phyloP scores from a whole-genome alignment of 2,329 filamentous ascomycete species.

The Calcarisporium arbuscula region DNA sequence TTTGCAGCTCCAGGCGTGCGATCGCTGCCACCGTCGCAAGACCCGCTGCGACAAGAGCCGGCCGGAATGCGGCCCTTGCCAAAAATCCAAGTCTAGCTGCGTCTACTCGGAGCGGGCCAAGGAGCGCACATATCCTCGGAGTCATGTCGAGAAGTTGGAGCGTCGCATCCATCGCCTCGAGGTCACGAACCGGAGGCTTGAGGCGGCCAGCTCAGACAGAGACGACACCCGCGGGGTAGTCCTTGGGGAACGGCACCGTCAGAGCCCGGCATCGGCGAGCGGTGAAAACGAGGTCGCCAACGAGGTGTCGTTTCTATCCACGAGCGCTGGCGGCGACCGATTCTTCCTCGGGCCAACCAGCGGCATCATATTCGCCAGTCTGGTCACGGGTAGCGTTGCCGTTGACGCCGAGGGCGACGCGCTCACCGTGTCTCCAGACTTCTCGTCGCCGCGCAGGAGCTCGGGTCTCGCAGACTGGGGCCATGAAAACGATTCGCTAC shows the following conservation, averaged over 20 bases:
- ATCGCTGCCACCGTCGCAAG: constrained; percentile 34
- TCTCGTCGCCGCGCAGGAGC: constrained; percentile 5
- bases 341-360: constrained; percentile 35
- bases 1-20: constrained; percentile 22
- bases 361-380: constrained; percentile 33
- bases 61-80: constrained; percentile 29
- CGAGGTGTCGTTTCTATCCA: constrained; percentile 36
- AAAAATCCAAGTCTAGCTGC: constrained; percentile 25
- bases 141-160: constrained; percentile 28
- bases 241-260: neutral
- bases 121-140: constrained; percentile 20
- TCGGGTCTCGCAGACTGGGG: constrained; percentile 8
- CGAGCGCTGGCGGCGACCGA: constrained; percentile 33
- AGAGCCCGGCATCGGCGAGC: constrained; percentile 4
- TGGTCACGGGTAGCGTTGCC: constrained; percentile 17
- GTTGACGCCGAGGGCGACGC: constrained; percentile 8
- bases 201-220: constrained; percentile 10
- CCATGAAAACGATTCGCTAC: constrained; percentile 14
- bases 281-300: constrained; percentile 24
- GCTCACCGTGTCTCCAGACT: constrained; percentile 7
- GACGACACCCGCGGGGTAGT: constrained; percentile 7
- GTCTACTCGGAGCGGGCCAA: constrained; percentile 23
- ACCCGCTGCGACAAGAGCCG: constrained; percentile 32
- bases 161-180: constrained; percentile 25
- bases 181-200: constrained; percentile 20